Conservation (phyloP, 202 grass and related monocot genomes). For the Panicum hallii region DNA sequence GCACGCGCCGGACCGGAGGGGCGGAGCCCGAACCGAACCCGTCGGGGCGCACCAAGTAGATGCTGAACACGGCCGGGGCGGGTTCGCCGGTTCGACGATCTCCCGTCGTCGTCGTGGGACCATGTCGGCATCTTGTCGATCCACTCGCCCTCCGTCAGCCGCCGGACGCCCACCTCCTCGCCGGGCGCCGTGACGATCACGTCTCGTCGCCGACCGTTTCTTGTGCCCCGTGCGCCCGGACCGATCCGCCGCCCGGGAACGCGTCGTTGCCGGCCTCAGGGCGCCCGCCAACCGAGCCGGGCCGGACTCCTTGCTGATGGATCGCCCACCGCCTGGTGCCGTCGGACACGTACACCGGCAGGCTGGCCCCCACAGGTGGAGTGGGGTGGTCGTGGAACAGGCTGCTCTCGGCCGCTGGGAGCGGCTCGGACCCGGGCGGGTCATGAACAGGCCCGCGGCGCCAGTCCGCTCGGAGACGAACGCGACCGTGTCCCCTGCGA, state of each 20-base stretch:
- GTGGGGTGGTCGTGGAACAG: no score
- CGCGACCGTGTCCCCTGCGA: conserved; percentile 51
- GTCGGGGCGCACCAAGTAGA: conserved; percentile 81
- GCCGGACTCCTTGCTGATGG: no score
- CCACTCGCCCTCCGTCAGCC: conserved; percentile 61
- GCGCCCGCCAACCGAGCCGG: conserved; percentile 29
- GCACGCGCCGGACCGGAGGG: conserved; percentile 40
- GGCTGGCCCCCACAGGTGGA: no score
- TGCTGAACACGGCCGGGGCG: conserved; percentile 57
- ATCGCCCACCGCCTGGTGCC: no score
- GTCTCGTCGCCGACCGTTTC: conserved; percentile 56
- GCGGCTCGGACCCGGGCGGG: conserved; percentile 26
- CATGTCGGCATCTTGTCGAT: conserved; percentile 54
- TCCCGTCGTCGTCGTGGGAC: conserved; percentile 65
- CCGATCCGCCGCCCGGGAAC: conserved; percentile 45
- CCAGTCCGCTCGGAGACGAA: conserved; percentile 88
- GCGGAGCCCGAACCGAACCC: conserved; percentile 45
- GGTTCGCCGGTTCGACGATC: conserved; percentile 71
- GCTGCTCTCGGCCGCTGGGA: conserved; percentile 7
- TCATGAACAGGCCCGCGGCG: conserved; percentile 51
- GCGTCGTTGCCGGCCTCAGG: no score
- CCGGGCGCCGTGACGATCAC: neutral
- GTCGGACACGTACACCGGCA: no score
- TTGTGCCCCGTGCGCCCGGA: conserved; percentile 87
- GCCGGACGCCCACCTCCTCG: conserved; percentile 49